These are phyloP conservation scores for Sporothrix dimorphospora DNA, from an alignment of 2,329 filamentous ascomycete genomes.

Conservation along the genomic window DNA sequence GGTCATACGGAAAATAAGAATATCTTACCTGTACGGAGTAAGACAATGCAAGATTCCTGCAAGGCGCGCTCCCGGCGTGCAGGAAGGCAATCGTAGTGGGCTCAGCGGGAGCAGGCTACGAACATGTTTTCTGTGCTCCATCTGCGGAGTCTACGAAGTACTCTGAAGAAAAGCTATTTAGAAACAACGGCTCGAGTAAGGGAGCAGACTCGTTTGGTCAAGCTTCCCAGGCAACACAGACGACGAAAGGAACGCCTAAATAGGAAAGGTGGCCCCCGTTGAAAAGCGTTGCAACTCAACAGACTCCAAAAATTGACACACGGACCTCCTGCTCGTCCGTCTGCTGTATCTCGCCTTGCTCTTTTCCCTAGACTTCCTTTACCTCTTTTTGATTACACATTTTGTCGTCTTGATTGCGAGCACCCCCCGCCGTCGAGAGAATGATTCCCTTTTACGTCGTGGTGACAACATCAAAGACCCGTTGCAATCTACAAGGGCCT, in stretches of 20 bases:
- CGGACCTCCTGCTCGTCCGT: conserved; percentile 15
- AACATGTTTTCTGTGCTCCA: too few species aligned
- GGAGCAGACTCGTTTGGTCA: neutral
- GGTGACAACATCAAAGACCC: neutral
- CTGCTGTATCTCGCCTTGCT: neutral
- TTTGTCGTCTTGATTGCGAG: neutral
- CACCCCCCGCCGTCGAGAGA: neutral
- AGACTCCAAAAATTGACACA: neutral
- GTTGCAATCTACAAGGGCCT: too few species aligned
- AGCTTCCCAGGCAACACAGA: neutral
- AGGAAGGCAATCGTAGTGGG: neutral
- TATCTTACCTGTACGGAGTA: neutral
- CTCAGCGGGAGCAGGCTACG: too few species aligned
- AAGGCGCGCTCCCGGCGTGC: conserved; percentile 1
- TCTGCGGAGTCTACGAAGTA: too few species aligned
- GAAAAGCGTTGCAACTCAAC: neutral
- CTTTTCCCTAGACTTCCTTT: neutral
- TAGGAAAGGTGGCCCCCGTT: neutral
- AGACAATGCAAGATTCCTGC: conserved; percentile 18
- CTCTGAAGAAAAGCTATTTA: neutral
- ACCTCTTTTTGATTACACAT: neutral
- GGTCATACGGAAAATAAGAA: neutral
- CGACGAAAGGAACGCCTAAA: conserved; percentile 1
- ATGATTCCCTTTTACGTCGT: neutral
- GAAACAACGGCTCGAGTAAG: neutral